These are phyloP conservation scores for Eimeria praecox DNA, from an alignment of 169 alveolate species.

Conservation along the genomic window DNA sequence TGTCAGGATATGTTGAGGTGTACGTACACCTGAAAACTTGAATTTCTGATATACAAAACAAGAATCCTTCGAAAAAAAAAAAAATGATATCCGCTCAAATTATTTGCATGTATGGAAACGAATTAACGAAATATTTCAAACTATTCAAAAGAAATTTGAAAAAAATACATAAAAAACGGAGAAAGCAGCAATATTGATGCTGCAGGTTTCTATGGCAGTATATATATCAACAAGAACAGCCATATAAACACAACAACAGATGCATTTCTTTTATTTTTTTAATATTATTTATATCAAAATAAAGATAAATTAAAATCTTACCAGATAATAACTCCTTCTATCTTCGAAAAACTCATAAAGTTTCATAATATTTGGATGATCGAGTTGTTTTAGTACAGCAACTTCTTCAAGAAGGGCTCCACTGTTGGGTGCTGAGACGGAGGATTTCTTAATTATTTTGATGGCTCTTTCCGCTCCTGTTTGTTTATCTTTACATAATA, in stretches of 20 bases:
- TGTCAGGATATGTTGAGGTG: background rate
- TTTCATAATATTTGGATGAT: conserved; percentile 95
- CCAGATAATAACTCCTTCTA: conserved; percentile 91
- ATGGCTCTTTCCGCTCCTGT: conserved; percentile 93
- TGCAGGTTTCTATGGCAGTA: too few species aligned
- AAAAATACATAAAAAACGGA: too few species aligned
- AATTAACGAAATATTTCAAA: background rate
- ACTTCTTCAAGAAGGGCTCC: conserved; percentile 93
- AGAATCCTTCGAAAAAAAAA: background rate
- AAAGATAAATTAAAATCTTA: too few species aligned
- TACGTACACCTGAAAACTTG: conserved; percentile 84
- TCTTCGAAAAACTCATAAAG: conserved; percentile 94
- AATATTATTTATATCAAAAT: too few species aligned
- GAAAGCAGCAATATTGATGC: too few species aligned
- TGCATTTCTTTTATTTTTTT: too few species aligned
- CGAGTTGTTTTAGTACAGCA: conserved; percentile 91
- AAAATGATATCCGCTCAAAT: too few species aligned
- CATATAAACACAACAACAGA: conserved; percentile 88
- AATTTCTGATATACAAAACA: background rate
- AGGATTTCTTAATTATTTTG: conserved; percentile 92
- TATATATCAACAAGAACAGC: too few species aligned
- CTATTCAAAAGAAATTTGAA: too few species aligned
- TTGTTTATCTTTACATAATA: conserved; percentile 86
- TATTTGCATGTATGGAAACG: too few species aligned
- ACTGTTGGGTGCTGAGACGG: conserved; percentile 90